phyloP scores from a whole-genome alignment of 2,329 filamentous ascomycete species.

The Xylariaceae sp. region DNA sequence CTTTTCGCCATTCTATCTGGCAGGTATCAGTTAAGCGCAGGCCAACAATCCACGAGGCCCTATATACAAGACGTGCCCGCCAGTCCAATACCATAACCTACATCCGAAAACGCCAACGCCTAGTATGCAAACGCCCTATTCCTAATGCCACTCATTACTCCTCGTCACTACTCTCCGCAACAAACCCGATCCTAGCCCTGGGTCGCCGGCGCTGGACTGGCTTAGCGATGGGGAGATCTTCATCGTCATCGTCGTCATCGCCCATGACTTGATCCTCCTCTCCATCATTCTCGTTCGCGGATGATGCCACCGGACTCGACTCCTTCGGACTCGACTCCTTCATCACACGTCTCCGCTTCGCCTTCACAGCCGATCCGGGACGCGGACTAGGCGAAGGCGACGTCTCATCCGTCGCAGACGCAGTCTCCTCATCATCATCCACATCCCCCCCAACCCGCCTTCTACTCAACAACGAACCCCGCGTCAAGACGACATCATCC shows the following conservation, averaged over 20 bases:
- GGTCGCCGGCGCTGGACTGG: conserved; percentile 36
- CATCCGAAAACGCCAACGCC: background rate
- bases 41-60: no score
- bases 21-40: no score
- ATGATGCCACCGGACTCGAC: conserved; percentile 7
- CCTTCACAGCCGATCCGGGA: conserved; percentile 17
- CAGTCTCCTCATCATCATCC: conserved; percentile 3
- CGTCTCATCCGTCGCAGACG: conserved; percentile 33
- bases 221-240: conserved; percentile 37
- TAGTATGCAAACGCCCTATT: conserved; percentile 16
- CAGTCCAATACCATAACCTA: background rate
- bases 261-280: conserved; percentile 19
- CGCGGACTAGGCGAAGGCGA: conserved; percentile 39
- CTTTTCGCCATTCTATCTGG: no score
- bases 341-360: conserved; percentile 30
- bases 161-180: conserved; percentile 57
- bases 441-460: background rate
- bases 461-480: conserved; percentile 17
- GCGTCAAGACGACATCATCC: conserved; percentile 25
- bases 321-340: conserved; percentile 21
- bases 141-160: conserved; percentile 33
- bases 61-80: background rate
- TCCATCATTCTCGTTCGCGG: conserved; percentile 13
- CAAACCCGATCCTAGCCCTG: conserved; percentile 48
- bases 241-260: conserved; percentile 36